Base-by-base conservation (phyloP, 208 protist genomes). In the Acanthamoeba culbertsoni region DNA sequence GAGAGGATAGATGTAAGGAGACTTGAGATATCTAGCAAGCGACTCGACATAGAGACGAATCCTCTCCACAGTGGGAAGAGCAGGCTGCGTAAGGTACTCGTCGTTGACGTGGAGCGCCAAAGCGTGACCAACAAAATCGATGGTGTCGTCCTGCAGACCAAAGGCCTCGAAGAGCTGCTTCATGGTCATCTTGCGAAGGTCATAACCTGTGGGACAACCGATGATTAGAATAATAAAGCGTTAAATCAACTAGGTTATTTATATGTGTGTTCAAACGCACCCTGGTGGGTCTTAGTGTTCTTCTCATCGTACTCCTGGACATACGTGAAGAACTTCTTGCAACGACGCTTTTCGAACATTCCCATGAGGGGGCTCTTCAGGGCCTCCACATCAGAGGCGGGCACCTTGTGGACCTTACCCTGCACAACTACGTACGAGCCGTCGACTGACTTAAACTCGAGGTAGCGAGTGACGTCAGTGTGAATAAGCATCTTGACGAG, bases 1-100 rank as follows among this genome's bases (percentile, higher is more conserved):
- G 20, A 99, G 94, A 14, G 99, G 99, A 96, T 99, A 99, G 35
- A 99, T 98, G 96, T 99, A 99, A 37, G 99, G 99, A 31, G 99
- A 99, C 35, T 97, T 98, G 51, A 96, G 86, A 93, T 98, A 98
- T 65, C 95, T 84, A 5, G 82, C 82, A 40, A 99, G 97, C n/a
- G 98, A 99, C 23, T 98, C 93, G 31, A 95, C 94, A 96, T 99
- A 99, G 1, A 99, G 96, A 93, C 98, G 98, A 93, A 99, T 98
- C 51, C 97, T 95, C 93, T 98, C 97, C 42, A 99, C 94, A 26
- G 98, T 98, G 71, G 98, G 97, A 31, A 97, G 35, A 16, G 99
- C 98, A 26, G 99, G 98, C 93, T 97, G 93, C 12, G 98, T 91
- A 16, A 99, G 95, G 95, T 99, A 99, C 10, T 62, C 46, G 55